Percentiles rank a stretch among this genome's conserved stretches.
Evolutionary conservation across 805 yeast genomes (phyloP).

Genomic region (Sugiyamaella boreocaroliniensis): DNA sequence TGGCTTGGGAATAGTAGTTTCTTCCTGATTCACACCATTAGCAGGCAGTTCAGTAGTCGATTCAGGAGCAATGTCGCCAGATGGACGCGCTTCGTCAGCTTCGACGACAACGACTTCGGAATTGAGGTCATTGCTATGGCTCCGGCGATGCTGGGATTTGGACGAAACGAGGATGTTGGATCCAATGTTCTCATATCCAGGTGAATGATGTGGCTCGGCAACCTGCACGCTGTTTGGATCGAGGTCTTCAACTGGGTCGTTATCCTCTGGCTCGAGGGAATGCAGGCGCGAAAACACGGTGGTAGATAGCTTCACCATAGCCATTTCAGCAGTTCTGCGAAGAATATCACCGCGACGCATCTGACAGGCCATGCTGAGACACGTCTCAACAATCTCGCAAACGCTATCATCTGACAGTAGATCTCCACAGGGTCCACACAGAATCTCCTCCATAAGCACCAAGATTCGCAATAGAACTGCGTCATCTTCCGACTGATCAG

Average conservation of each 20-base stretch:
- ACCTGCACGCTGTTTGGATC: constrained; percentile 43
- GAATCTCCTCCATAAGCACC: constrained; percentile 59
- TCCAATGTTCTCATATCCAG: constrained; percentile 15
- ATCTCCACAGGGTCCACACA: constrained; percentile 57
- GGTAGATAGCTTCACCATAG: constrained; percentile 63
- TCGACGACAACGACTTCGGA: background rate
- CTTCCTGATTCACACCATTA: constrained; percentile 16
- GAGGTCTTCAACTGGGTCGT: constrained; percentile 40
- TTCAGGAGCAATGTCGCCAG: background rate
- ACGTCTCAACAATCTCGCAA: constrained; percentile 84
- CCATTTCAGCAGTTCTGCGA: constrained; percentile 80
- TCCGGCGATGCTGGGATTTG: background rate
- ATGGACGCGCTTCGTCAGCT: background rate
- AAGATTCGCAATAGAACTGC: constrained; percentile 81
- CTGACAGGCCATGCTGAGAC: constrained; percentile 86
- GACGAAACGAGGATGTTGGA: constrained; percentile 7
- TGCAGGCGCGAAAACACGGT: constrained; percentile 58
- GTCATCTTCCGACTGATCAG: constrained; percentile 88
- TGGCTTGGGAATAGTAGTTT: constrained; percentile 26
- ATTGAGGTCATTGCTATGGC: background rate
- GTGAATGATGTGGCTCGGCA: constrained; percentile 41
- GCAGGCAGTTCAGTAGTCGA: background rate
- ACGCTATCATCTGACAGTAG: constrained; percentile 74
- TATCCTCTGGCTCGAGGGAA: constrained; percentile 43
- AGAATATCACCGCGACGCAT: constrained; percentile 85